Evolutionary conservation across 208 protist species (phyloP).

Genomic region (Crithidia fasciculata): DNA sequence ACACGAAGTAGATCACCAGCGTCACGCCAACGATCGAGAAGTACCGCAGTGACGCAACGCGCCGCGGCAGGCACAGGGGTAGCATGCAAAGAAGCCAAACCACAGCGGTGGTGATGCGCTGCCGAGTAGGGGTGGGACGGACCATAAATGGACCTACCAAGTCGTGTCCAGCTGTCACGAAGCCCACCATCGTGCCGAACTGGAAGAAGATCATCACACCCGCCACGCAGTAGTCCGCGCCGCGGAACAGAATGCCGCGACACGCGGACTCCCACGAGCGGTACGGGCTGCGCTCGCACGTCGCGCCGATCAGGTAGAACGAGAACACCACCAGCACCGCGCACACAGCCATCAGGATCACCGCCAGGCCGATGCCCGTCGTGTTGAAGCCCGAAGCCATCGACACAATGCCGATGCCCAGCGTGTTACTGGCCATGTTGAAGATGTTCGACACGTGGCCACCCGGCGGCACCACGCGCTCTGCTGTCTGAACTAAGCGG

Average conservation of each 20-base stretch:
- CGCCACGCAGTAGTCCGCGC: slow-evolving; percentile 58
- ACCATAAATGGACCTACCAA: slow-evolving; percentile 44
- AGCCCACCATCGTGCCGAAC: slow-evolving; percentile 59
- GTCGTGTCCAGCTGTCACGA: slow-evolving; percentile 60
- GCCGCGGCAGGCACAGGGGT: slow-evolving; percentile 50
- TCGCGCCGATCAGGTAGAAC: slow-evolving; percentile 64
- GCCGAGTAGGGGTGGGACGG: slow-evolving; percentile 31
- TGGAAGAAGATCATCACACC: slow-evolving; percentile 51
- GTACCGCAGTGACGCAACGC: slow-evolving; percentile 71
- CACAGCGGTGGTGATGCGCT: slow-evolving; percentile 38
- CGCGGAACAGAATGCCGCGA: slow-evolving; percentile 56
- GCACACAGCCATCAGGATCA: slow-evolving; percentile 59
- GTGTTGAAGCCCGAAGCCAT: slow-evolving; percentile 65
- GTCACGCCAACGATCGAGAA: slow-evolving; percentile 69
- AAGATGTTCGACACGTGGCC: slow-evolving; percentile 60
- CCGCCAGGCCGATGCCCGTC: slow-evolving; percentile 50
- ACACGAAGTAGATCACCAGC: slow-evolving; percentile 66
- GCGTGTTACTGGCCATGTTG: slow-evolving; percentile 60
- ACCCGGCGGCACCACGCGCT: slow-evolving; percentile 48
- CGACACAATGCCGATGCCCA: slow-evolving; percentile 66
- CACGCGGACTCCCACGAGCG: slow-evolving; percentile 64
- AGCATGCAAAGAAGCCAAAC: slow-evolving; percentile 76
- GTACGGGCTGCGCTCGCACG: slow-evolving; percentile 52
- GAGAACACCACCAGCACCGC: slow-evolving; percentile 60
- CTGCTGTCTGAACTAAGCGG: not conserved